Base-by-base conservation (phyloP, 345 rosid species). In the Eucalyptus pumila region DNA sequence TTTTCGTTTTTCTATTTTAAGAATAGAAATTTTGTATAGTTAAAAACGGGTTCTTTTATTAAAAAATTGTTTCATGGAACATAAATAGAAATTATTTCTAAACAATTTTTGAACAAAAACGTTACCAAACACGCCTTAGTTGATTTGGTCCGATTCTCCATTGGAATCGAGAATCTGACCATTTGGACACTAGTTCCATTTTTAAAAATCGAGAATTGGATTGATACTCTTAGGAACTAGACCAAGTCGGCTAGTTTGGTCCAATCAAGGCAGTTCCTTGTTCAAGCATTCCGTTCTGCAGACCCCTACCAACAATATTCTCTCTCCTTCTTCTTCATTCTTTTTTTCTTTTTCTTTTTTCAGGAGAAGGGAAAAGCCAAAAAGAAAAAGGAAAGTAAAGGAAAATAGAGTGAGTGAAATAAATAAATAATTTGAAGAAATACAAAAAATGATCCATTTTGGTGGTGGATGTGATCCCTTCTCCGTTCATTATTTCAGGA, bases 141-240 rank as follows among this genome's bases (percentile, higher is more conserved):
- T 1, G 11, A 52, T 52, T 19, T 52, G 58, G 5, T 52, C 1
- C 0, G 56, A 52, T 52, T 52, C 10, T 2, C 56, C 1, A 1
- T 52, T 52, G 10, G 5, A 52, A 19, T 1, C 1, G 10, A 1
- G 56, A 19, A 52, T 52, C 0, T 1, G 4, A 52, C 10, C 3
- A 0, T 7, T 16, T 16, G 8, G 54, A 16, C 21, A 51, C 8
- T 6, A 6, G 8, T 51, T 51, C 21, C 21, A 51, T 16, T 51
- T 51, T 51, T 16, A 16, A 51, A 17, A 51, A 51, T 7, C 4
- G 4, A 19, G 23, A 52, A 19, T 4, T 1, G 10, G 2, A 52
- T 4, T 4, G 5, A 52, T 52, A 19, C 2, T 52, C 4, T 52
- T 1, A 8, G 0, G 24, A 52, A 8, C 10, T 1, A 52, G 0